Conservation (phyloP, 2,329 filamentous ascomycete species). For the Hirsutella minnesotensis region DNA sequence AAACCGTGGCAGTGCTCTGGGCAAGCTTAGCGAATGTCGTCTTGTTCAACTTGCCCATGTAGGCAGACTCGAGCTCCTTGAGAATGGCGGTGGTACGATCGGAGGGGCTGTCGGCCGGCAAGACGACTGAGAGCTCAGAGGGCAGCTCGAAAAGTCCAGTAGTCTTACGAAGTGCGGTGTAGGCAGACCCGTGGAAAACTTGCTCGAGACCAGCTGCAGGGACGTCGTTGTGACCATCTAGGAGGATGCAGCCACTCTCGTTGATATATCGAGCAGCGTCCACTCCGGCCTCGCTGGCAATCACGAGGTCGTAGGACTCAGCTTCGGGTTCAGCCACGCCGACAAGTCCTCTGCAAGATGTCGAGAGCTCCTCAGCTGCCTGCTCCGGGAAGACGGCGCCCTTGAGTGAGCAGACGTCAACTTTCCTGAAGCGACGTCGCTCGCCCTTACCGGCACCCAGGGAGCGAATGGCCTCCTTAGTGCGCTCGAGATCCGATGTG, state of each 20-base stretch:
- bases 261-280: slow-evolving; percentile 8
- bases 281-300: slow-evolving; percentile 10
- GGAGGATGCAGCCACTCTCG: slow-evolving; percentile 37
- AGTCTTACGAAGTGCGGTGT: slow-evolving; percentile 6
- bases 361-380: slow-evolving; percentile 4
- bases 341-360: slow-evolving; percentile 5
- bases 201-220: slow-evolving; percentile 5
- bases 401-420: slow-evolving; percentile 9
- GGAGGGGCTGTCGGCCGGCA: slow-evolving; percentile 7
- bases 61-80: slow-evolving; percentile 5
- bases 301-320: slow-evolving; percentile 9
- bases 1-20: slow-evolving; percentile 1
- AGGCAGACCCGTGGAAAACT: slow-evolving; percentile 6
- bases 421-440: slow-evolving; percentile 9
- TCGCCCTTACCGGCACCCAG: slow-evolving; percentile 9
- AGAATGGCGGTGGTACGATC: slow-evolving; percentile 7
- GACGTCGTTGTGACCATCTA: slow-evolving; percentile 8
- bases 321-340: slow-evolving; percentile 6
- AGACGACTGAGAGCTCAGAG: slow-evolving; percentile 8
- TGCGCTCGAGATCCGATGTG: slow-evolving; percentile 7
- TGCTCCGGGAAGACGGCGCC: slow-evolving; percentile 5
- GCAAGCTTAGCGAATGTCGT: slow-evolving; percentile 9
- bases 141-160: not conserved
- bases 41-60: slow-evolving; percentile 3
- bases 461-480: slow-evolving; percentile 4